Evolutionary conservation across 2,329 filamentous ascomycete genomes (phyloP), one percentile per base, ranked within the genome.

Genomic region (Lachnellula subtilissima): DNA sequence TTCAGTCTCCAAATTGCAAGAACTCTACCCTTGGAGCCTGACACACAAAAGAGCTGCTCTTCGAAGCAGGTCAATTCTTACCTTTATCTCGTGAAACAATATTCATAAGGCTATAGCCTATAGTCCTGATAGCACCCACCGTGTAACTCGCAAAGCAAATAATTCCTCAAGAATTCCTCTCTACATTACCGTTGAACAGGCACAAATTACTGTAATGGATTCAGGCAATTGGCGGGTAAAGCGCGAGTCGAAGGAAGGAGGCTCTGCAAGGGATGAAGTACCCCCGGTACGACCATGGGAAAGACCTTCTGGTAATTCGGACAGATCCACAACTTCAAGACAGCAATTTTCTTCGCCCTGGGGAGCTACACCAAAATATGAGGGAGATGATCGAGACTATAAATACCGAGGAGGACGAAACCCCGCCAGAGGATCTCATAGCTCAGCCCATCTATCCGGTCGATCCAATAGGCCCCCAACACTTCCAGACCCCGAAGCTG

Each of bases 161-260:
- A 4, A 3, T 32, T 9, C 11, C 28, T 12, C 9, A 32, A 32
- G 28, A 12, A 32, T 32, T 32, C 28, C 28, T 11, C 28, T 9
- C 28, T 32, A 12, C 9, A 32, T 11, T 32, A 11, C 9, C 9
- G 9, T 32, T 32, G 28, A 32, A 32, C 28, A 32, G 9, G 28
- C 28, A 2, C 28, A 32, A 8, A 32, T 32, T 32, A 32, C 28
- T 4, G 15, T 19, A 40, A 66, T 66, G 64, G 57, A 67, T 50
- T 64, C 63, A 19, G 53, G 56, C 25, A 66, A 66, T 53, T 67
- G 64, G 65, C 63, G 65, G 15, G 39, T 60, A 35, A 67, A 61
- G 46, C 59, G 59, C 12, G 59, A 65, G 4, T 48, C 55, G 43
- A 32, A 40, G 12, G 53, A 53, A n/a, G 48, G 22, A 42, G 52